Base-by-base conservation (phyloP, 441 rosid species). In the Populus tomentosa region DNA sequence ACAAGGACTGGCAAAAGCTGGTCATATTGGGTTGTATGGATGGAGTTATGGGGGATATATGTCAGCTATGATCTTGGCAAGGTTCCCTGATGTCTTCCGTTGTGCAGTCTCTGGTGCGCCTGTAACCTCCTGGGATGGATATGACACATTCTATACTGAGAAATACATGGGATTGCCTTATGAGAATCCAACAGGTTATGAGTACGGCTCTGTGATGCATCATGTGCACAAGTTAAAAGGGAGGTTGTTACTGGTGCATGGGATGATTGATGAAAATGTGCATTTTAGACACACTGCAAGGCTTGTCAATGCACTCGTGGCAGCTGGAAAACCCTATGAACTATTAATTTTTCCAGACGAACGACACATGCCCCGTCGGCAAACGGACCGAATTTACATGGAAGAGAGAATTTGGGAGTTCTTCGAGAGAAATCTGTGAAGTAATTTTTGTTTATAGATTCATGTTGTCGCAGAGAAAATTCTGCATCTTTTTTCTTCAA, bases 21-120 rank as follows among this genome's bases (percentile, higher is more conserved):
- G 89, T 62, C 90, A 91, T 78, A 89, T 95, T 8, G 98, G 99
- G 30, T 68, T 94, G 68, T 94, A 89, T 4, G 98, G 98, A 20
- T 94, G 98, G 98, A 94, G 98, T 85, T 94, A 92, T 32, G 98
- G 97, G 28, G 97, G 98, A 16, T 92, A 92, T 74, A 91, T 94
- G 80, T 91, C 98, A 46, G 95, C 97, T 38, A 86, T 87, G 87
- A 82, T 84, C 62, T 70, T 94, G 74, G 86, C 87, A 21, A 84
- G 87, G 73, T 86, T 85, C 80, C 97, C 97, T 23, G 88, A 92
- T 63, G 81, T 91, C 23, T 95, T 93, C 80, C 33, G 77, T 9
- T 95, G 98, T 3, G 98, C 99, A 2, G 85, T 91, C 30, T 81
- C 95, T 0, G 99, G 99, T 65, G 98, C 97, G 32, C 97, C 97